phyloP scores from a whole-genome alignment of 257 asterid species.

The Ilex aquifolium region DNA sequence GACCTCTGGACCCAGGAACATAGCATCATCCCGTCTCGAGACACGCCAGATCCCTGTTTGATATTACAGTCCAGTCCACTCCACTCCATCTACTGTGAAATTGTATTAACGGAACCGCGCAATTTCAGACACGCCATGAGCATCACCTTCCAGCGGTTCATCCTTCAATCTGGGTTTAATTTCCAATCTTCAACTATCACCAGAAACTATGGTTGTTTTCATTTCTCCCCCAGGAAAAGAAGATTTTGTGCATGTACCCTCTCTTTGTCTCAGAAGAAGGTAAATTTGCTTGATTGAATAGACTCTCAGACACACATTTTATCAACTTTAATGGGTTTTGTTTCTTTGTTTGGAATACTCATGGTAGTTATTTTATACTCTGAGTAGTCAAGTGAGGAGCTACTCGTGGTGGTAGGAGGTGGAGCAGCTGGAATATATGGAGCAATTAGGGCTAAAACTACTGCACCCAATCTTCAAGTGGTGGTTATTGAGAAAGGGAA shows the following conservation, averaged over 20 bases:
- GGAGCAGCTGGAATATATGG: conserved; percentile 98
- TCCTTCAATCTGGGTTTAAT: conserved; percentile 20
- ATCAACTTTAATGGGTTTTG: neutral
- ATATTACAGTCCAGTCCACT: no score
- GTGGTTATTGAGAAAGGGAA: conserved; percentile 77
- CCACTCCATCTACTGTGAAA: no score
- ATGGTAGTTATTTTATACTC: conserved; percentile 6
- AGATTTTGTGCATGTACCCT: conserved; percentile 31
- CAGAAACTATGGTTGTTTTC: conserved; percentile 18
- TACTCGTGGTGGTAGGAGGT: conserved; percentile 79
- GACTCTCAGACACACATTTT: neutral
- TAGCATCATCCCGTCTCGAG: no score
- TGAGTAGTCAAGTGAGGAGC: conserved; percentile 51
- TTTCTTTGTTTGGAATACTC: neutral
- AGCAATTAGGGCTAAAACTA: conserved; percentile 86
- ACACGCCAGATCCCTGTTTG: no score
- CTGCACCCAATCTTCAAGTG: conserved; percentile 75
- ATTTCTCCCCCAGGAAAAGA: conserved; percentile 27
- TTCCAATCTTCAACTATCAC: conserved; percentile 22
- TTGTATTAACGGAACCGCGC: no score
- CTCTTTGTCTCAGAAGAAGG: conserved; percentile 39
- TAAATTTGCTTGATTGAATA: conserved; percentile 2
- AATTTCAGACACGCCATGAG: conserved; percentile 20
- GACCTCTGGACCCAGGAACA: no score
- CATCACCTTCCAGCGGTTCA: conserved; percentile 31